A percentile compares a stretch with the other conserved stretches of the same genome.
Conservation (phyloP, 305 asterid genomes). For the Caryopteris hybrid region DNA sequence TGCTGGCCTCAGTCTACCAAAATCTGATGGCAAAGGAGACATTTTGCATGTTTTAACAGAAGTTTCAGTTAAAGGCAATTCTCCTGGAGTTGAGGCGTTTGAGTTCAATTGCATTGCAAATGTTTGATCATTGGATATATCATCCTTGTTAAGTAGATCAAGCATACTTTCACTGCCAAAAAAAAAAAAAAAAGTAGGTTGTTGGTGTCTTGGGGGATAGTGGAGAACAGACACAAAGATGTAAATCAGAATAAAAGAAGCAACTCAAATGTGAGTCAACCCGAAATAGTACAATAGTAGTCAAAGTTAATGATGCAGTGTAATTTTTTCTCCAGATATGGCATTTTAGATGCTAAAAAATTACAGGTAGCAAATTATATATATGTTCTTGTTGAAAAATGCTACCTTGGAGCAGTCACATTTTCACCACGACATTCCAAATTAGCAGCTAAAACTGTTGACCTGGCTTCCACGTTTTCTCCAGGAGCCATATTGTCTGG, state of each 20-base stretch:
- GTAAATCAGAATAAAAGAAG: too few relatives aligned
- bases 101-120: conserved; percentile 19
- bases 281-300: neutral
- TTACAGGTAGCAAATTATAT: neutral
- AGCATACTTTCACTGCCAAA: conserved; percentile 3
- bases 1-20: conserved; percentile 32
- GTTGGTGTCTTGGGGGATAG: too few relatives aligned
- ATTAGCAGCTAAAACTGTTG: conserved; percentile 29
- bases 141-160: conserved; percentile 29
- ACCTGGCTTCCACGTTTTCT: conserved; percentile 21
- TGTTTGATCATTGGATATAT: conserved; percentile 25
- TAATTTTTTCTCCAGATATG: too few relatives aligned
- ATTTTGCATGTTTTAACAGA: conserved; percentile 25
- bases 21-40: conserved; percentile 32
- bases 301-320: too few relatives aligned
- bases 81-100: conserved; percentile 28
- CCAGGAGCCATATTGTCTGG: conserved; percentile 32
- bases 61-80: conserved; percentile 26
- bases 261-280: too few relatives aligned
- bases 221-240: too few relatives aligned
- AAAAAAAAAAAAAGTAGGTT: too few relatives aligned
- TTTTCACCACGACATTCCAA: conserved; percentile 24
- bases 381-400: conserved; percentile 1
- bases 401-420: conserved; percentile 34
- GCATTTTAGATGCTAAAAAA: too few relatives aligned